A percentile compares a stretch with the other conserved stretches of the same genome.
Evolutionary conservation across 345 rosid genomes (phyloP).

Genomic region (Combretum micranthum): DNA sequence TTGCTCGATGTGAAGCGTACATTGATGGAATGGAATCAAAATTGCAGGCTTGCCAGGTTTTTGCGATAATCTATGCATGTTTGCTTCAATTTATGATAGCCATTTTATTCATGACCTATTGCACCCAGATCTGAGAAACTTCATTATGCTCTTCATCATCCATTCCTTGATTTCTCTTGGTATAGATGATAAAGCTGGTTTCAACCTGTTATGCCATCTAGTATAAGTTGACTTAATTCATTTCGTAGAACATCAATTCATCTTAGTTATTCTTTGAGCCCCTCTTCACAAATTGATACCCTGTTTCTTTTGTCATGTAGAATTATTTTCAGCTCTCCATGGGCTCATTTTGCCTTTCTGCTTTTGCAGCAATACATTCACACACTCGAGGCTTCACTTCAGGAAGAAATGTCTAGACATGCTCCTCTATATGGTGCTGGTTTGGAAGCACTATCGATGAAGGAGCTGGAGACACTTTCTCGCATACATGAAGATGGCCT

Average conservation of each 20-base stretch:
- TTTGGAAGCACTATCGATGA: conserved; percentile 81
- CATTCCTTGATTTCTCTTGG: too few relatives aligned
- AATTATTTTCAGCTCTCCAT: background rate
- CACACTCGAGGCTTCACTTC: conserved; percentile 61
- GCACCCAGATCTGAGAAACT: too few relatives aligned
- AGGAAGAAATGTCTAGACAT: conserved; percentile 83
- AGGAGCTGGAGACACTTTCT: conserved; percentile 80
- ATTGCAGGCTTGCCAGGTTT: conserved; percentile 89
- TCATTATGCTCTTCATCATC: too few relatives aligned
- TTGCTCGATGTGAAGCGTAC: conserved; percentile 88
- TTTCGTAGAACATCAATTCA: too few relatives aligned
- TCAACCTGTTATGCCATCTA: too few relatives aligned
- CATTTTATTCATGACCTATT: too few relatives aligned
- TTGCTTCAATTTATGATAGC: background rate
- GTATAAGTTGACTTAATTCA: too few relatives aligned
- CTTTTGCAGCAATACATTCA: conserved; percentile 78
- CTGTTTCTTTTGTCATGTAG: background rate
- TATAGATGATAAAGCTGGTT: too few relatives aligned
- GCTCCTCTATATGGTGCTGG: conserved; percentile 97
- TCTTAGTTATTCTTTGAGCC: too few relatives aligned
- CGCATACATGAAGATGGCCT: conserved; percentile 96
- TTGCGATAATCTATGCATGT: background rate
- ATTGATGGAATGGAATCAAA: conserved; percentile 90
- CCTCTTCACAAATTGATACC: too few relatives aligned
- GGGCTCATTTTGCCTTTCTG: background rate